Conservation (phyloP, 1,284 basidiomycete genomes). For the Apiotrichum montevideense region DNA sequence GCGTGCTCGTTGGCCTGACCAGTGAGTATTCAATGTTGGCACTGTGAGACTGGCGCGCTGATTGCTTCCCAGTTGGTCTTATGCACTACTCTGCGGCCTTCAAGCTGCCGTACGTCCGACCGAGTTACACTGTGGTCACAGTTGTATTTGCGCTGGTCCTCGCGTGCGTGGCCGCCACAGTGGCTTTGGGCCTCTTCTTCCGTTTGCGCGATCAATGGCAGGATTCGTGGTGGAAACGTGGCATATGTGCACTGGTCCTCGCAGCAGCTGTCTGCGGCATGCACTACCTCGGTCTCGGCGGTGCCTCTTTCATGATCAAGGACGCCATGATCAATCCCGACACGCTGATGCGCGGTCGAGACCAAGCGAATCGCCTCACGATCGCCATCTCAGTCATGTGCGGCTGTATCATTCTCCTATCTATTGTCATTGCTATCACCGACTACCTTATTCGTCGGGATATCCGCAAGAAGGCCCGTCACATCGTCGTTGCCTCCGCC, state of each 20-base stretch:
- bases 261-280: conserved; percentile 51
- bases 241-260: conserved; percentile 46
- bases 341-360: conserved; percentile 1
- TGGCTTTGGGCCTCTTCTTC: conserved; percentile 51
- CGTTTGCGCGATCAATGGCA: conserved; percentile 50
- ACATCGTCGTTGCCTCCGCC: conserved; percentile 50
- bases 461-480: conserved; percentile 46
- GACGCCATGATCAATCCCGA: background rate
- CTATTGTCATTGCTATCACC: conserved; percentile 44
- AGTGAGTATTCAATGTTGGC: conserved; percentile 51
- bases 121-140: conserved; percentile 40
- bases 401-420: conserved; percentile 47
- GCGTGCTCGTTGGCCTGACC: conserved; percentile 71
- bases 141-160: conserved; percentile 49
- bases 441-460: conserved; percentile 46
- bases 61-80: conserved; percentile 30
- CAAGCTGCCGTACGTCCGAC: conserved; percentile 39
- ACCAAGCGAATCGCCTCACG: conserved; percentile 33
- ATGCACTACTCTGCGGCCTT: conserved; percentile 52
- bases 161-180: conserved; percentile 49
- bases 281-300: conserved; percentile 52
- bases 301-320: conserved; percentile 47
- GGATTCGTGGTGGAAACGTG: conserved; percentile 50
- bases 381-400: conserved; percentile 51
- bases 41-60: too few species aligned